Percentiles rank a stretch among this genome's conserved stretches.
phyloP scores from a whole-genome alignment of 257 asterid species.

The Thymus quinquecostatus region DNA sequence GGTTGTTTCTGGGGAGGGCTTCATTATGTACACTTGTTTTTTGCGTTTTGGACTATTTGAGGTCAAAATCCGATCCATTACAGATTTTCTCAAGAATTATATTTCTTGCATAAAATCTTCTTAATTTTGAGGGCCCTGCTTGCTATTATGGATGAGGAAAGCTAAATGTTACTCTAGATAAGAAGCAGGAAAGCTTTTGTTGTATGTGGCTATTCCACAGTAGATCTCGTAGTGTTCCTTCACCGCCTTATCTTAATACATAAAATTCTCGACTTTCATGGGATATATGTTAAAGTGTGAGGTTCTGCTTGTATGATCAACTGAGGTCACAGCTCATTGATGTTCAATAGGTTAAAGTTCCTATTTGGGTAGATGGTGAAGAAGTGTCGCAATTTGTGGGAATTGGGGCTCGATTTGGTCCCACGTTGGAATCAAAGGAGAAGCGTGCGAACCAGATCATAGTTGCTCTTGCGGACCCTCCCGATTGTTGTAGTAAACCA shows the following conservation, averaged over 20 bases:
- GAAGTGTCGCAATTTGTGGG: constrained; percentile 89
- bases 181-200: neutral
- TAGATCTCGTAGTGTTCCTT: neutral
- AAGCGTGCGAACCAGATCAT: constrained; percentile 84
- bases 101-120: neutral
- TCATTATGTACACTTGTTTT: constrained; percentile 22
- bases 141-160: constrained; percentile 1
- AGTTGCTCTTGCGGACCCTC: constrained; percentile 86
- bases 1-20: constrained; percentile 33
- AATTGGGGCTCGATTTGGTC: constrained; percentile 95
- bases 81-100: neutral
- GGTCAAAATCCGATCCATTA: neutral
- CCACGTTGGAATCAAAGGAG: constrained; percentile 89
- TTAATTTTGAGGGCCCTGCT: constrained; percentile 17
- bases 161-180: neutral
- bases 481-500: constrained; percentile 86
- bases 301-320: neutral
- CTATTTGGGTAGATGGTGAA: constrained; percentile 70
- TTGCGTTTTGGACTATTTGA: constrained; percentile 12
- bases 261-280: neutral
- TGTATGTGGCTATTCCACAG: neutral
- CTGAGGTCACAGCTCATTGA: constrained; percentile 22
- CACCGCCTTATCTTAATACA: neutral
- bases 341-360: constrained; percentile 75
- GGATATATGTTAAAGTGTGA: neutral